Evolutionary conservation across 2,329 filamentous ascomycete genomes (phyloP).

Genomic region (Aspergillus clavatus): DNA sequence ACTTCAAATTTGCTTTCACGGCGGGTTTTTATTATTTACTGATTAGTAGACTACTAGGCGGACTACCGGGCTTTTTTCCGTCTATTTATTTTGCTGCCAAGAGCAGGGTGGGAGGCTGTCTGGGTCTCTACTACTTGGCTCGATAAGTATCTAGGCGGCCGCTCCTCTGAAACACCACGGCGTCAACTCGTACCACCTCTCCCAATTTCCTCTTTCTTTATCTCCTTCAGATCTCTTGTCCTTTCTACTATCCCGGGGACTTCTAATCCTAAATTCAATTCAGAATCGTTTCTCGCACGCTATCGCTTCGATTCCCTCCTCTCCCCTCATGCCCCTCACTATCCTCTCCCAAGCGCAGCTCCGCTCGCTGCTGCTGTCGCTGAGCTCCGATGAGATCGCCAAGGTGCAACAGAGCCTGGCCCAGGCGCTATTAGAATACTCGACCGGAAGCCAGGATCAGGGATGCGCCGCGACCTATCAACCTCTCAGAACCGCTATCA

Average conservation of each 20-base stretch:
- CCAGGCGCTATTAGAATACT: conserved; percentile 61
- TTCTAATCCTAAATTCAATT: too few species aligned
- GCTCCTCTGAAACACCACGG: too few species aligned
- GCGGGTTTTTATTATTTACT: too few species aligned
- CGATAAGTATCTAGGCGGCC: too few species aligned
- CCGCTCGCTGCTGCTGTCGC: conserved; percentile 50
- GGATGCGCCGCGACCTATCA: conserved; percentile 58
- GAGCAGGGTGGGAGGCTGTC: background rate
- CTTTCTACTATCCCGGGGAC: too few species aligned
- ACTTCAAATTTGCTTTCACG: too few species aligned
- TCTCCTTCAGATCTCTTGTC: too few species aligned
- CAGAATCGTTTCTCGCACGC: too few species aligned
- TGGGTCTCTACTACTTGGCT: background rate
- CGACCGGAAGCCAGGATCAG: conserved; percentile 55
- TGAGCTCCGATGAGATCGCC: conserved; percentile 54
- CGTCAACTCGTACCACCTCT: background rate
- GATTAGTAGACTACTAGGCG: too few species aligned
- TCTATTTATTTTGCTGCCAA: background rate
- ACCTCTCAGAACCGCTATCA: conserved; percentile 57
- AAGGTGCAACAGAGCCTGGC: conserved; percentile 55
- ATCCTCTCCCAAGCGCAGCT: conserved; percentile 56
- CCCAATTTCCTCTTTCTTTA: background rate
- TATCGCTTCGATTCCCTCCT: too few species aligned
- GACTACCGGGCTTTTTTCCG: background rate
- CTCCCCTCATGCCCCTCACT: conserved; percentile 62